Evolutionary conservation across 164 flowering plant species (phyloP).

Genomic region (Stephania yunnanensis): DNA sequence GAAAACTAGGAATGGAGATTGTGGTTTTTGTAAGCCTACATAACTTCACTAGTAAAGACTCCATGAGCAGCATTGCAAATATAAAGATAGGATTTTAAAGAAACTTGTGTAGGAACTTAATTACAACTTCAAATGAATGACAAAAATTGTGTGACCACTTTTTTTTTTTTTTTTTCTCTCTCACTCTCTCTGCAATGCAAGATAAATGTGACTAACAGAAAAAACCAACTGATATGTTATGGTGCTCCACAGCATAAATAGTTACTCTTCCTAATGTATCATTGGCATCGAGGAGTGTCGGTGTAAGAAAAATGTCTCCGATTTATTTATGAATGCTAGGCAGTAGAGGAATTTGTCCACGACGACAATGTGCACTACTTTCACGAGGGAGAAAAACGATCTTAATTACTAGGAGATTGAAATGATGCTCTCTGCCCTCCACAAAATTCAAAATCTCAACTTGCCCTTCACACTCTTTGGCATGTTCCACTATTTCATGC

Average conservation of each 20-base stretch:
- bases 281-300: too few species aligned
- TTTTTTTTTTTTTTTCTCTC: neutral
- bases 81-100: neutral
- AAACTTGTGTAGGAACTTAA: neutral
- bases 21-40: neutral
- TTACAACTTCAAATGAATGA: neutral
- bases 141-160: neutral
- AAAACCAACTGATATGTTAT: neutral
- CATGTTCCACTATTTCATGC: slow-evolving; percentile 4
- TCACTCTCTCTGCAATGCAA: neutral
- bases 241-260: neutral
- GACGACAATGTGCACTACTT: neutral
- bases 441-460: neutral
- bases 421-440: neutral
- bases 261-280: neutral
- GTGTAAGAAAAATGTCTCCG: neutral
- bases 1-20: neutral
- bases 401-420: neutral
- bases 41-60: neutral
- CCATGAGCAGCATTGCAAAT: neutral
- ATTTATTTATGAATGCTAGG: too few species aligned
- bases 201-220: slow-evolving; percentile 2
- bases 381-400: neutral
- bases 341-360: neutral
- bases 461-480: neutral